phyloP scores from a whole-genome alignment of 169 alveolate genomes.

The Plasmodium berghei region DNA sequence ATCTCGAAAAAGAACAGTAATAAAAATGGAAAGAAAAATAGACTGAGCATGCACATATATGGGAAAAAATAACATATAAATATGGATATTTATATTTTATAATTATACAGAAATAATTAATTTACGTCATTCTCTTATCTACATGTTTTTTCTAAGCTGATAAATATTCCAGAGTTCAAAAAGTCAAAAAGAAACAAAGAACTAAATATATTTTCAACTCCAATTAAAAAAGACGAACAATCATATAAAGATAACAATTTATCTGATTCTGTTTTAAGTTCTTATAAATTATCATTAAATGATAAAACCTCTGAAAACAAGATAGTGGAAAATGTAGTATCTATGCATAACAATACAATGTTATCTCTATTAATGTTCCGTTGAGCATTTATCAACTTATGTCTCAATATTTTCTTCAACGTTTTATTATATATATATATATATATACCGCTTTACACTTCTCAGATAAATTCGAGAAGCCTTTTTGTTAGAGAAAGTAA shows the following conservation, averaged over 20 bases:
- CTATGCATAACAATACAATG: background rate
- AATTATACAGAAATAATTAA: background rate
- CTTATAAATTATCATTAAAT: constrained; percentile 32
- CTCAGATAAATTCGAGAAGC: constrained; percentile 26
- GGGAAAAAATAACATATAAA: too few species aligned
- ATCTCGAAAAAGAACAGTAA: constrained; percentile 60
- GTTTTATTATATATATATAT: background rate
- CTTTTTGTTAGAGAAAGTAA: constrained; percentile 36
- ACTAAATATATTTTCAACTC: constrained; percentile 67
- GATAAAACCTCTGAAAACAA: constrained; percentile 35
- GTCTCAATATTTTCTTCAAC: background rate
- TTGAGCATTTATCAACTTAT: background rate
- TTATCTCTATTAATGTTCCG: background rate
- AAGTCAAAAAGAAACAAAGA: constrained; percentile 38
- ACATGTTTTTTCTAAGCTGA: constrained; percentile 17
- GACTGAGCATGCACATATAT: background rate
- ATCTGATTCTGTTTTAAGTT: constrained; percentile 63
- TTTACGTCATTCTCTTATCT: background rate
- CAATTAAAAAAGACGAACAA: constrained; percentile 45
- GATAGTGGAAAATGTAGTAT: constrained; percentile 24
- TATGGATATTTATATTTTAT: background rate
- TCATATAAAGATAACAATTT: constrained; percentile 29
- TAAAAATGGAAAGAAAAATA: constrained; percentile 3
- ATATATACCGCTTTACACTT: background rate
- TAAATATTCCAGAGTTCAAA: constrained; percentile 32